Conservation (phyloP, 2,329 filamentous ascomycete genomes). For the Fusarium kyushuense region DNA sequence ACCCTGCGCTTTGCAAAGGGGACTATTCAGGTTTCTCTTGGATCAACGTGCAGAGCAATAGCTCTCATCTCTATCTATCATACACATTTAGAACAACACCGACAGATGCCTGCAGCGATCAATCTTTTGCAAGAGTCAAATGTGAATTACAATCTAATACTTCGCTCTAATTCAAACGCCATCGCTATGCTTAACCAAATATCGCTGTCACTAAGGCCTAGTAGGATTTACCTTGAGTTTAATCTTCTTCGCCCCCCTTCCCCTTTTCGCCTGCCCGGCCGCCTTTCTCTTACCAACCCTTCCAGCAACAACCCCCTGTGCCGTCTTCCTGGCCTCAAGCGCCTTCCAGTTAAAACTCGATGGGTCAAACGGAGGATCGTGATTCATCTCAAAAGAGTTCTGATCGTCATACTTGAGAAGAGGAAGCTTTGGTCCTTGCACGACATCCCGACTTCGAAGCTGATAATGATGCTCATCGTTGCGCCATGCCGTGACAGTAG, state of each 20-base stretch:
- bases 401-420: neutral
- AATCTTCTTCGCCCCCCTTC: neutral
- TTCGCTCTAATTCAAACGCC: neutral
- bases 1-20: slow-evolving; percentile 36
- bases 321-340: neutral
- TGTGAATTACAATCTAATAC: no score
- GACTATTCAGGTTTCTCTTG: slow-evolving; percentile 38
- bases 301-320: neutral
- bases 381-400: fast-evolving
- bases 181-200: neutral
- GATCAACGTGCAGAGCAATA: slow-evolving; percentile 12
- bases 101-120: no score
- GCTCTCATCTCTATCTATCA: no score
- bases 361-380: slow-evolving; percentile 14
- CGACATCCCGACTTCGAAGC: neutral
- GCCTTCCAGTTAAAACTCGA: slow-evolving; percentile 21
- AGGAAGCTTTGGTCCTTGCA: neutral
- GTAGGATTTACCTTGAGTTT: neutral
- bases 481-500: neutral
- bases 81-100: no score
- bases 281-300: slow-evolving; percentile 1
- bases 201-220: neutral
- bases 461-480: neutral
- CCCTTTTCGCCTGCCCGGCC: neutral
- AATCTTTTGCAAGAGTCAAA: neutral